phyloP scores from a whole-genome alignment of 78 protist species.

The Anaeramoeba ignava region DNA sequence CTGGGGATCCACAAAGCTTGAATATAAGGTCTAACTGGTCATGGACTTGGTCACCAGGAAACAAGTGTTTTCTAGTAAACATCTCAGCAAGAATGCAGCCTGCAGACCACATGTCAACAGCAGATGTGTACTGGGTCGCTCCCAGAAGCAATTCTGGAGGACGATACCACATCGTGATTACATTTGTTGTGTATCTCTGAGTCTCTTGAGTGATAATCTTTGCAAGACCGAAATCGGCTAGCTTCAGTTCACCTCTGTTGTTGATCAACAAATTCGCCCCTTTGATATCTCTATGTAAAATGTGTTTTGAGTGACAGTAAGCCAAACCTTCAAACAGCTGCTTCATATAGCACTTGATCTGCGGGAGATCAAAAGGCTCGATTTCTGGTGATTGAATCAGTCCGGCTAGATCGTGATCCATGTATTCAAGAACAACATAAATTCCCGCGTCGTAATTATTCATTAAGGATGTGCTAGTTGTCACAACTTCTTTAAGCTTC shows the following conservation, averaged over 20 bases:
- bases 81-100: constrained; percentile 37
- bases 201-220: constrained; percentile 1
- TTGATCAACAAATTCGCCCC: background rate
- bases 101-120: constrained; percentile 36
- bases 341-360: constrained; percentile 15
- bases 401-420: constrained; percentile 25
- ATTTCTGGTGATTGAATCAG: constrained; percentile 12
- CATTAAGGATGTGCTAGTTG: no score
- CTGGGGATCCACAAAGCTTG: constrained; percentile 33
- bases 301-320: constrained; percentile 1
- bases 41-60: no score
- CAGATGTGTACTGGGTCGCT: background rate
- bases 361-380: constrained; percentile 9
- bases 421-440: constrained; percentile 32
- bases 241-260: constrained; percentile 12
- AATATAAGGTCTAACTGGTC: constrained; percentile 21
- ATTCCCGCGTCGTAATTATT: no score
- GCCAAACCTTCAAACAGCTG: constrained; percentile 9
- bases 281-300: background rate
- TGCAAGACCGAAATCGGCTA: constrained; percentile 21
- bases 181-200: background rate
- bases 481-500: constrained; percentile 14
- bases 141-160: constrained; percentile 34
- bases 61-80: no score
- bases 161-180: constrained; percentile 20